Conservation (phyloP, 2,329 filamentous ascomycete species). For the Mollisia scopiformis region DNA sequence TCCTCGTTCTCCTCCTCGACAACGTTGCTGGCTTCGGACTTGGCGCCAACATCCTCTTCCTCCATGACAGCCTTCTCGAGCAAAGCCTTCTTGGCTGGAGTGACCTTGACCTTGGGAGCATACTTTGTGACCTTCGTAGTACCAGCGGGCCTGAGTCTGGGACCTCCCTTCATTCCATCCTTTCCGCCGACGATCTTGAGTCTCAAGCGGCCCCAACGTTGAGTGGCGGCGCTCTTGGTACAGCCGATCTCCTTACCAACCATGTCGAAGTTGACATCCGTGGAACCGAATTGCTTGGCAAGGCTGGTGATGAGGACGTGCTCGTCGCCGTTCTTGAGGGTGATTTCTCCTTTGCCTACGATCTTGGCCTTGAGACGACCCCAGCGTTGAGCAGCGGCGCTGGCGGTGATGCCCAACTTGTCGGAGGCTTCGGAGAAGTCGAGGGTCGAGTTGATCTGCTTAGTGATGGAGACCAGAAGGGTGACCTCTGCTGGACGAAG, state of each 20-base stretch:
- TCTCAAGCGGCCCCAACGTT: neutral
- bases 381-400: neutral
- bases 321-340: neutral
- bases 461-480: neutral
- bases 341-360: neutral
- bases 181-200: neutral
- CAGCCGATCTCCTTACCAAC: neutral
- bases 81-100: neutral
- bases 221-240: neutral
- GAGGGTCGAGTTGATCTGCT: neutral
- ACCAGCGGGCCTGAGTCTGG: neutral
- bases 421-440: neutral
- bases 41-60: neutral
- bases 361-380: neutral
- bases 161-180: neutral
- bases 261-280: neutral
- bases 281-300: neutral
- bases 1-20: neutral
- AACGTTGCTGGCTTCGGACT: neutral
- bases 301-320: neutral
- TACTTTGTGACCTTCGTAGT: neutral
- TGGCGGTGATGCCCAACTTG: neutral
- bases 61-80: neutral
- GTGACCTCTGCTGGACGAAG: neutral
- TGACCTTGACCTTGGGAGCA: neutral